Evolutionary conservation across 1,139 yeast species (phyloP), one percentile per base, ranked within the genome.

Genomic region (Saccharomyces pastorianus): DNA sequence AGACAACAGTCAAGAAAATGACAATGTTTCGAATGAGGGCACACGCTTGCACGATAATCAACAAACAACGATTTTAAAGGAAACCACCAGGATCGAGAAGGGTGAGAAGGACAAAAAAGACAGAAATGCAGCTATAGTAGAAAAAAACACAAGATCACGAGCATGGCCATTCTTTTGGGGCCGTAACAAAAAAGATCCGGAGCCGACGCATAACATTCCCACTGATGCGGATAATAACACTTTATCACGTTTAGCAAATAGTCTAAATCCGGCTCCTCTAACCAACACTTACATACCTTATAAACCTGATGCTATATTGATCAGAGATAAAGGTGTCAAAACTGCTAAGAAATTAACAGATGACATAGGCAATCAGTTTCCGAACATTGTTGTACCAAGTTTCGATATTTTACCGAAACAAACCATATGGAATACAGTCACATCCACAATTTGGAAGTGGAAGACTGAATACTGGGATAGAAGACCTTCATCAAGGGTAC

Each of bases 91-190:
- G 11, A 41, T 27, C 13, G 29, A 29, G 23, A 25, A 25, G 47
- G 38, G 14, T 14, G 20, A n/a, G 23, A 26, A 9, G n/a, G 13
- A 23, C 13, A 23, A 41, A 13, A 14, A 6, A n/a, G 17, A 26
- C 11, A 13, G 13, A 17, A 38, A 14, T 14, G 6, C 25, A 8
- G 3, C 47, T 14, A 46, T n/a, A 14, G 32, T 31, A 23, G 52
- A 50, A 38, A 11, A 2, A 9, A 20, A 23, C 0, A 49, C 49
- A 9, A 55, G 55, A 31, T 56, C 55, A 27, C 53, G 61, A 41
- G 51, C 62, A 2, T 66, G 70, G 70, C 60, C 65, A 5, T 64
- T 67, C 50, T 68, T 70, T 70, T 63, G 58, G 46, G 58, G 64
- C 26, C 48, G 41, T 23, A 48, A 23, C 51, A 49, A 27, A 34